Evolutionary conservation across 108 stramenopile genomes (phyloP).

Genomic region (Schizochytrium sp.): DNA sequence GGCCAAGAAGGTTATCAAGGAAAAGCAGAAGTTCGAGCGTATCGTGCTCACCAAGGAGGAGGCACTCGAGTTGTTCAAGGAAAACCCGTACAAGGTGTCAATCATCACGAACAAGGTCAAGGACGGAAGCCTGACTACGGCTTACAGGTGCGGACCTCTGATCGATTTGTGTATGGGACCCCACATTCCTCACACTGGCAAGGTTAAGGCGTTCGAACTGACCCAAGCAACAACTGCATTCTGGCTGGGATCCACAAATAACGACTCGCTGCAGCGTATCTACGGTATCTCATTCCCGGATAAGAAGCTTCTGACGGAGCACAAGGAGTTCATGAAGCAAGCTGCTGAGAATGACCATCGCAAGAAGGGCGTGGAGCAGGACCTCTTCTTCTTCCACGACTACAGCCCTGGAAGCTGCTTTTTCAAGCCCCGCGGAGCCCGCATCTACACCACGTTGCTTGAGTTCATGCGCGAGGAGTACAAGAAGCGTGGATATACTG

Average conservation of each 20-base stretch:
- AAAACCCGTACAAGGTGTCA: conserved; percentile 96
- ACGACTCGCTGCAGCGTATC: conserved; percentile 96
- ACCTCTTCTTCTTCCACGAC: conserved; percentile 96
- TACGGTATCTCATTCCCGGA: conserved; percentile 98
- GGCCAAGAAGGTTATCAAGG: conserved; percentile 85
- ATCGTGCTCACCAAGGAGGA: conserved; percentile 98
- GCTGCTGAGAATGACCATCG: conserved; percentile 98
- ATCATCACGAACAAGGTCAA: conserved; percentile 94
- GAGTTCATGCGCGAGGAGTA: conserved; percentile 93
- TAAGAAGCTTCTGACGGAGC: conserved; percentile 94
- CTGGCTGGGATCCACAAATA: conserved; percentile 97
- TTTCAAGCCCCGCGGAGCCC: conserved; percentile 97
- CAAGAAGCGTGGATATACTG: conserved; percentile 95
- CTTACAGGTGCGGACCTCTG: conserved; percentile 95
- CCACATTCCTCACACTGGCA: conserved; percentile 92
- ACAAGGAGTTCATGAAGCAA: conserved; percentile 83
- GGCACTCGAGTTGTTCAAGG: conserved; percentile 92
- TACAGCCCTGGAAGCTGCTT: conserved; percentile 96
- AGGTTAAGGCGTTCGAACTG: conserved; percentile 93
- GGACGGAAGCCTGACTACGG: conserved; percentile 94
- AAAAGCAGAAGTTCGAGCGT: conserved; percentile 96
- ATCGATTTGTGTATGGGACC: conserved; percentile 99
- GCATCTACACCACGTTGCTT: conserved; percentile 97
- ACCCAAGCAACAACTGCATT: conserved; percentile 90
- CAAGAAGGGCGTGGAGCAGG: conserved; percentile 89